These are phyloP conservation scores for Hygrocybe punicea DNA, from an alignment of 768 basidiomycete genomes.

Conservation along the genomic window DNA sequence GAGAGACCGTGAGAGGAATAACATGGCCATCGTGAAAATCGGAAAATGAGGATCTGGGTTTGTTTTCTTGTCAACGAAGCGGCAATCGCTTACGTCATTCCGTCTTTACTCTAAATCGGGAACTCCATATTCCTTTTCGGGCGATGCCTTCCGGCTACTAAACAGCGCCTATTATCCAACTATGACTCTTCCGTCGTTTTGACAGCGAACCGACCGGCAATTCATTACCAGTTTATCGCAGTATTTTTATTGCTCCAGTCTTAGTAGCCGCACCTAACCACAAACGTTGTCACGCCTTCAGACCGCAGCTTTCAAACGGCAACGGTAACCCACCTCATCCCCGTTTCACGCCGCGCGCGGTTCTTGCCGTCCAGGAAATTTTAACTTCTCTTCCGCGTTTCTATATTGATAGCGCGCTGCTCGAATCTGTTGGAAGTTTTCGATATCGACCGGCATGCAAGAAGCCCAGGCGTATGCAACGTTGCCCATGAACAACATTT, in stretches of 20 bases:
- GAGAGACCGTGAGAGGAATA: conserved; percentile 3
- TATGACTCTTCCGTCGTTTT: background rate
- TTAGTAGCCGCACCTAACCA: too few species aligned
- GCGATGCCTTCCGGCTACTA: conserved; percentile 2
- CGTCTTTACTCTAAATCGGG: background rate
- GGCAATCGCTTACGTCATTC: background rate
- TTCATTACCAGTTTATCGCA: background rate
- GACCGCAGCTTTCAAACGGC: too few species aligned
- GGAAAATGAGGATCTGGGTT: background rate
- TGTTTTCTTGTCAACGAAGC: background rate
- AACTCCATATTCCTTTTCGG: conserved; percentile 3
- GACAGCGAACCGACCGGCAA: background rate
- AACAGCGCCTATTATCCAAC: background rate
- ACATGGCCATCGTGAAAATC: conserved; percentile 5
- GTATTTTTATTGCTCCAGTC: background rate
- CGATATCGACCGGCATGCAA: too few species aligned
- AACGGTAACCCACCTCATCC: too few species aligned
- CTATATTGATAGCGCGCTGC: too few species aligned
- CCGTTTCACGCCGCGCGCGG: too few species aligned
- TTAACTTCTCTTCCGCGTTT: too few species aligned
- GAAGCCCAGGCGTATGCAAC: too few species aligned
- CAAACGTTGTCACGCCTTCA: too few species aligned
- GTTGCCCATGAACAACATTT: too few species aligned
- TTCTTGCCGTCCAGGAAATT: too few species aligned
- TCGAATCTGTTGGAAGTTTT: too few species aligned